Base-by-base conservation (phyloP, 2,329 filamentous ascomycete genomes). In the Aspergillus candidus region DNA sequence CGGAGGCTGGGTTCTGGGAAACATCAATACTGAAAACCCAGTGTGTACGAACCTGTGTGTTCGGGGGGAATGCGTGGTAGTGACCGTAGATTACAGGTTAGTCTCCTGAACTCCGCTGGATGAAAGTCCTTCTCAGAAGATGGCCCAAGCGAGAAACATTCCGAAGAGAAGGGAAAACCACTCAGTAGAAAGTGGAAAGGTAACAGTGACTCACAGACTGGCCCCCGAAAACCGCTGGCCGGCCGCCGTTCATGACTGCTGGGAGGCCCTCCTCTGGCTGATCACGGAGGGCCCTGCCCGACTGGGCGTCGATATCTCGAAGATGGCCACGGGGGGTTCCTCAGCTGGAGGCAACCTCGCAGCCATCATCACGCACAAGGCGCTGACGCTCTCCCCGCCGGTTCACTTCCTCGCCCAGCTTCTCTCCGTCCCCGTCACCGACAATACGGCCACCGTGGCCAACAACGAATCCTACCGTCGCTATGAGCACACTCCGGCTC, bases 1-100 rank as follows among this genome's bases (percentile, higher is more conserved):
- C 4, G 77, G 77, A 1, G 78, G 77, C 3, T 81, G 76, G 76
- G 76, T 80, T 3, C 52, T 80, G 27, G 77, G 77, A 0, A 77
- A 73, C 36, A 77, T 80, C 35, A 69, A 76, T 47, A 79, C 75
- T 0, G 78, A 81, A 61, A 80, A 80, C 50, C 68, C 71, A 4
- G 72, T 80, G 3, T 75, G 74, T 40, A 72, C 75, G n/a, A 72
- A 79, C 51, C 56, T 81, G 10, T 78, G 75, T 49, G 65, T 66
- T 15, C 63, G 74, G 10, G 71, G 68, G 0, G 69, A 68, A 6
- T 75, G 71, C 44, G 74, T 80, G 0, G 75, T 80, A 1, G 66
- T 80, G n/a, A 71, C 72, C 1, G 72, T 76, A 1, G 75, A 79
- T 49, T 80, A 79, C 51, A 66, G 77, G 74, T 77, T 50, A 51